phyloP scores from a whole-genome alignment of 2,329 filamentous ascomycete genomes.

The Mycogone perniciosa region DNA sequence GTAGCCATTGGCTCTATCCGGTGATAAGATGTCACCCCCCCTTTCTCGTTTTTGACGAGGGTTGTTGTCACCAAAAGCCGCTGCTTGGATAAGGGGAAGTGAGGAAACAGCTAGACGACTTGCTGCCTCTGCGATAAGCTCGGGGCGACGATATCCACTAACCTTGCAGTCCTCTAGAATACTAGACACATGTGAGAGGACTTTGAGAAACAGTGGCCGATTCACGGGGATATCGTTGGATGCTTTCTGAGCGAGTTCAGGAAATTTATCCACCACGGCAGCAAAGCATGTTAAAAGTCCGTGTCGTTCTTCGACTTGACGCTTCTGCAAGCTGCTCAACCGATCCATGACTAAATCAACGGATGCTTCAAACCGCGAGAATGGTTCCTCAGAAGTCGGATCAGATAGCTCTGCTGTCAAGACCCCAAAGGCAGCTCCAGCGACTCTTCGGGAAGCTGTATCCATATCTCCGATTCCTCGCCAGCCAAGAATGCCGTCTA shows the following conservation, averaged over 20 bases:
- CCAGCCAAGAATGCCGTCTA: slow-evolving; percentile 72
- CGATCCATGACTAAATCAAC: slow-evolving; percentile 38
- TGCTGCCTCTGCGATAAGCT: slow-evolving; percentile 57
- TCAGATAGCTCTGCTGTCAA: slow-evolving; percentile 41
- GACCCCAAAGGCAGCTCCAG: slow-evolving; percentile 62
- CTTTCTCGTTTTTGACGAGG: slow-evolving; percentile 11
- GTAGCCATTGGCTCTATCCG: slow-evolving; percentile 16
- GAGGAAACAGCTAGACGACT: slow-evolving; percentile 51
- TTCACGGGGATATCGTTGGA: background rate
- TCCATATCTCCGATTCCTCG: slow-evolving; percentile 80
- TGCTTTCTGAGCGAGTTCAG: slow-evolving; percentile 22
- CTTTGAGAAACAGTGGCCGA: slow-evolving; percentile 23
- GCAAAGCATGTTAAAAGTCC: slow-evolving; percentile 59
- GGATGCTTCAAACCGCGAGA: slow-evolving; percentile 26
- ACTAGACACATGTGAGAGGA: slow-evolving; percentile 20
- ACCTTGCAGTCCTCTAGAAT: slow-evolving; percentile 37
- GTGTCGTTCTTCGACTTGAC: slow-evolving; percentile 65
- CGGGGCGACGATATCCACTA: slow-evolving; percentile 50
- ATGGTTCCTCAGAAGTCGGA: slow-evolving; percentile 12
- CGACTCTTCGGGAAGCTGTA: slow-evolving; percentile 62
- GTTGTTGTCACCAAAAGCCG: slow-evolving; percentile 16
- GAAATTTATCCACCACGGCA: slow-evolving; percentile 46
- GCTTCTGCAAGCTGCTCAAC: slow-evolving; percentile 38
- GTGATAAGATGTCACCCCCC: slow-evolving; percentile 22
- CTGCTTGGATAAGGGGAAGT: slow-evolving; percentile 41